phyloP scores from a whole-genome alignment of 495 filamentous ascomycete genomes.

The Annulohypoxylon stygium region DNA sequence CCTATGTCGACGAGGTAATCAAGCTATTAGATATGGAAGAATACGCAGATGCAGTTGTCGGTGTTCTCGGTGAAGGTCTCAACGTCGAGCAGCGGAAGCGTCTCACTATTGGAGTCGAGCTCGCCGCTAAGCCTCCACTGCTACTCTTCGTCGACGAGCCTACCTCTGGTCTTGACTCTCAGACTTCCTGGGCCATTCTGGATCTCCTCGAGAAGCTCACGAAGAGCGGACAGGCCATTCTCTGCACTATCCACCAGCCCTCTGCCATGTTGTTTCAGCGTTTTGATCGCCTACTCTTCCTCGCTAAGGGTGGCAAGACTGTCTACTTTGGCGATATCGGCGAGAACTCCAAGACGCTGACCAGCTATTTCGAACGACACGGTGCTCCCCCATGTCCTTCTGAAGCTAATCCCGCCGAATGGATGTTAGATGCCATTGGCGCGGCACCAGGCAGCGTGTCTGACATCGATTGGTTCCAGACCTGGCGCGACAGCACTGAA shows the following conservation, averaged over 20 bases:
- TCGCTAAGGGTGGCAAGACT: slow-evolving; percentile 82
- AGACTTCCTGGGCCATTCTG: slow-evolving; percentile 89
- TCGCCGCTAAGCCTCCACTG: slow-evolving; percentile 90
- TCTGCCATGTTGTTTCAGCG: slow-evolving; percentile 90
- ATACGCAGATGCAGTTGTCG: slow-evolving; percentile 88
- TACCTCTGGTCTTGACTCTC: slow-evolving; percentile 85
- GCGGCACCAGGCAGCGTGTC: slow-evolving; percentile 84
- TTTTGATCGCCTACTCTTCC: slow-evolving; percentile 89
- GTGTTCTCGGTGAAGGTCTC: slow-evolving; percentile 87
- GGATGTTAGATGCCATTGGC: slow-evolving; percentile 95
- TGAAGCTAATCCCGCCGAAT: slow-evolving; percentile 92
- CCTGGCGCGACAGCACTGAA: slow-evolving; percentile 84
- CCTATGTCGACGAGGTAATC: slow-evolving; percentile 92
- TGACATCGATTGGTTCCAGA: slow-evolving; percentile 83
- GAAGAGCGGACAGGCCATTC: slow-evolving; percentile 85
- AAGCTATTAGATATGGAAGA: slow-evolving; percentile 89
- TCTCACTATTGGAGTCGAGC: slow-evolving; percentile 90
- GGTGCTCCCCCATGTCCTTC: slow-evolving; percentile 78
- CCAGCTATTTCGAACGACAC: slow-evolving; percentile 84
- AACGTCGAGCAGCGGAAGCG: slow-evolving; percentile 94
- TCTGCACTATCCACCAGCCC: slow-evolving; percentile 95
- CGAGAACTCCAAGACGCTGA: slow-evolving; percentile 77
- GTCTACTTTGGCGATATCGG: slow-evolving; percentile 95
- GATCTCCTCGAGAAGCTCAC: slow-evolving; percentile 84
- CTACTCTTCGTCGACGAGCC: slow-evolving; percentile 93